Base-by-base conservation (phyloP, 768 basidiomycete genomes). In the Ephemerocybe angulata region DNA sequence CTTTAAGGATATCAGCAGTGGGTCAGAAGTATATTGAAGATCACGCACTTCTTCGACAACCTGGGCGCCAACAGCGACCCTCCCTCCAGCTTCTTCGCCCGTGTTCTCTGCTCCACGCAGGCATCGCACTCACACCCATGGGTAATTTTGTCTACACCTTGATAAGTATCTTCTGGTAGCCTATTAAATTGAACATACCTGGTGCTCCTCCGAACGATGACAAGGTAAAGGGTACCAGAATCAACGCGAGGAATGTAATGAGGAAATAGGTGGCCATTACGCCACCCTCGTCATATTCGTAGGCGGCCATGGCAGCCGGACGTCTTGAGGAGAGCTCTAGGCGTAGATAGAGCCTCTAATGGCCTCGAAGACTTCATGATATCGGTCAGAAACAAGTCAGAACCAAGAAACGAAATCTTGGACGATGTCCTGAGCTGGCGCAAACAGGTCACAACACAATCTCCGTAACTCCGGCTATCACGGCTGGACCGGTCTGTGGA, bases 181-280 rank as follows among this genome's bases (percentile, higher is more conserved):
- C n/a, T n/a, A n/a, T n/a, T n/a, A n/a, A n/a, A n/a, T n/a, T n/a
- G n/a, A n/a, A 75, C 83, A 58, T 54, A 83, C 84, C 79, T 58
- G 75, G 64, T n/a, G 60, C 58, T 47, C 70, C 66, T 0, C 76
- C 68, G 21, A 82, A 62, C 19, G 79, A 66, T 0, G 85, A 70
- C 42, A 89, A 57, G 1, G 93, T 89, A 58, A 89, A 69, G 0
- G 96, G 96, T 31, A 92, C 69, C 56, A 98, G 84, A 41, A 93
- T 64, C 61, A 98, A 79, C 53, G 86, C 84, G 60, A 98, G 85
- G 67, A 97, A 86, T 7, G 93, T 92, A 53, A 98, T 83, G 57
- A 93, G 71, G 71, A 98, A 98, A 75, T 94, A 98, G 33, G 85
- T 80, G 63, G 90, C 89, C 87, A 93, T 87, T 59, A 83, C 84